Conservation (phyloP, 1,284 basidiomycete genomes). For the Neonothopanus nambi region DNA sequence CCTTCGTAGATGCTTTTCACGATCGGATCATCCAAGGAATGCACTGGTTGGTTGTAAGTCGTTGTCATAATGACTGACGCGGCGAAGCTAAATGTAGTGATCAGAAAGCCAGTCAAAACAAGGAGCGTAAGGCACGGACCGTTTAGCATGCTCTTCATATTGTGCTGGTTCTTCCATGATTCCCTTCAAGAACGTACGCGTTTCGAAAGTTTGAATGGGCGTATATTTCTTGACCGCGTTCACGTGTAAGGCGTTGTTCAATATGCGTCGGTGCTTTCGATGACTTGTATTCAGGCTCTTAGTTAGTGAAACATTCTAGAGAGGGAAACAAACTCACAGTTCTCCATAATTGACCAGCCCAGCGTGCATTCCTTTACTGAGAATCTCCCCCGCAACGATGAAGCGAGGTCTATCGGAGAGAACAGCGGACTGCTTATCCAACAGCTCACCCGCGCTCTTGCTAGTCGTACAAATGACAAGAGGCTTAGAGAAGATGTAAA, state of each 20-base stretch:
- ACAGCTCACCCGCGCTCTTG: background rate
- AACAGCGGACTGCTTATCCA: background rate
- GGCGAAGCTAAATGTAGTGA: no score
- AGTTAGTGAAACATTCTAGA: background rate
- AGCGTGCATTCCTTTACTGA: background rate
- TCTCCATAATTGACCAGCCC: background rate
- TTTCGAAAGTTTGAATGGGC: background rate
- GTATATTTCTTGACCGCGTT: no score
- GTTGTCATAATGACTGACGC: background rate
- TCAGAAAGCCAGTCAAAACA: no score
- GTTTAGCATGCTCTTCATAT: background rate
- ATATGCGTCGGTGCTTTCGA: no score
- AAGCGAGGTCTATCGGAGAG: slow-evolving; percentile 4
- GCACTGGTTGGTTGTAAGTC: slow-evolving; percentile 1
- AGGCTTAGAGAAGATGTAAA: background rate
- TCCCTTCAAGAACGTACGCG: background rate
- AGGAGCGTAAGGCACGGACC: no score
- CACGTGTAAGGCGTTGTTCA: no score
- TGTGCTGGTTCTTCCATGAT: background rate
- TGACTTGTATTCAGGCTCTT: no score
- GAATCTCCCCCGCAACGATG: background rate
- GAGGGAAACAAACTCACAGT: background rate
- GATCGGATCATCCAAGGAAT: background rate
- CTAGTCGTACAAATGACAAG: no score
- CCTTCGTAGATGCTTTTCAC: background rate